Evolutionary conservation across 2,329 filamentous ascomycete species (phyloP).

Genomic region (Reticulascus tulasneorum): DNA sequence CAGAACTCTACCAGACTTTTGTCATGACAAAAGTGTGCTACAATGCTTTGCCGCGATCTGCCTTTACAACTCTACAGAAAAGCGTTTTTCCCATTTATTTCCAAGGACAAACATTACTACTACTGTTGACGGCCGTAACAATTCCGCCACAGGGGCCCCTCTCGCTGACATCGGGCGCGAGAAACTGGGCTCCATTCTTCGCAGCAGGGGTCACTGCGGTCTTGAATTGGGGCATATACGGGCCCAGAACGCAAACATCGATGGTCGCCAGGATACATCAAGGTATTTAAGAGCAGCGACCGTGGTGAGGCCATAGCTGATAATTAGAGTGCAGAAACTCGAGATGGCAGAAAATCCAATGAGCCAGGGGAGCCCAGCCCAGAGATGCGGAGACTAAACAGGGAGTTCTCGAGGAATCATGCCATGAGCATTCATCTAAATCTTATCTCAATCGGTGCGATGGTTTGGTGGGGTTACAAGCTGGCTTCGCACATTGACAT

Average conservation of each 20-base stretch:
- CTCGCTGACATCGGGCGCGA: conserved; percentile 22
- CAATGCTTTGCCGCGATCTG: conserved; percentile 25
- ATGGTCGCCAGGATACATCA: conserved; percentile 28
- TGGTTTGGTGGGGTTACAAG: conserved; percentile 25
- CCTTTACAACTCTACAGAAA: conserved; percentile 35
- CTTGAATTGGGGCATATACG: conserved; percentile 32
- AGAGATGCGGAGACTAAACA: conserved; percentile 24
- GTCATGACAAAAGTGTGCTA: conserved; percentile 31
- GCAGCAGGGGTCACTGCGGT: conserved; percentile 24
- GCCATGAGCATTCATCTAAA: conserved; percentile 41
- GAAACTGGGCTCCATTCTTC: conserved; percentile 29
- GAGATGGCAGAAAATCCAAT: conserved; percentile 12
- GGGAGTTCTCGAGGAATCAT: conserved; percentile 28
- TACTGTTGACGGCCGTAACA: conserved; percentile 29
- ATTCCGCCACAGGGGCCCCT: conserved; percentile 26
- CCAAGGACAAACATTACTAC: conserved; percentile 26
- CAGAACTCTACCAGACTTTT: conserved; percentile 36
- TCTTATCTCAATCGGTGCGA: conserved; percentile 27
- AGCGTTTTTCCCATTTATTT: conserved; percentile 39
- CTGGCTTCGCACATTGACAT: conserved; percentile 20
- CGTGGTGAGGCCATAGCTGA: no score
- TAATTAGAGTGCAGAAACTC: conserved; percentile 10
- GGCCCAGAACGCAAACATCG: conserved; percentile 27
- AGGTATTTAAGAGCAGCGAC: conserved; percentile 18
- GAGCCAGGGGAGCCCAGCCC: conserved; percentile 10